Base-by-base conservation (phyloP, 257 asterid species). In the Capsicum pubescens region DNA sequence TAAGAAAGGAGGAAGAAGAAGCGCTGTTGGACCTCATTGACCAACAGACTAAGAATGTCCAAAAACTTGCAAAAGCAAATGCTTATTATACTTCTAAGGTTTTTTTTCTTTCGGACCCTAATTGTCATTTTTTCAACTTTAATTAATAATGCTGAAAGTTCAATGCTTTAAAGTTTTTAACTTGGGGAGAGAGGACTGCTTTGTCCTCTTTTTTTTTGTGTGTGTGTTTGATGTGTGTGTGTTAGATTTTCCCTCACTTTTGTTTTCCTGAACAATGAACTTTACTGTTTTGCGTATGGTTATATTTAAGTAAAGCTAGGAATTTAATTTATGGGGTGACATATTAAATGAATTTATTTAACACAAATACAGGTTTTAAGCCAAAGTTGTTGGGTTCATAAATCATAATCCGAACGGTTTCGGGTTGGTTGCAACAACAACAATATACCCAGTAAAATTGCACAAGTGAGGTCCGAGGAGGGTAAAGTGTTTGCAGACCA, bases 1-100 rank as follows among this genome's bases (percentile, higher is more conserved):
- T 58, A 54, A 87, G 85, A 36, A 85, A 87, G 60, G 89, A 80
- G 50, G 63, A 50, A 66, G 80, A 84, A 84, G 84, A 79, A 68
- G 87, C 72, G 1, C 46, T 84, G 12, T 9, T 70, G 76, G 76
- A 59, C 55, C 84, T 85, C 26, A 2, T 82, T 74, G 68, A 76
- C 10, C 88, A 85, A 21, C 88, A 84, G 12, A 21, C 84, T 16
- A 82, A 74, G 26, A 71, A 76, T 50, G 88, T 85, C 19, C 81
- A 74, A 32, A 17, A 76, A 55, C 57, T 82, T 44, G 84, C 81
- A 7, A 80, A 39, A 9, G 81, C 81, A 26, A 1, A 82, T 14
- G 42, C 86, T 66, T 57, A 66, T 78, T 86, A 86, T 80, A 77
- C 66, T 55, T n/a, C 39, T 7, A 66, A 77, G 84, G 86, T 84